Evolutionary conservation across 257 asterid genomes (phyloP).

Genomic region (Verbena officinalis): DNA sequence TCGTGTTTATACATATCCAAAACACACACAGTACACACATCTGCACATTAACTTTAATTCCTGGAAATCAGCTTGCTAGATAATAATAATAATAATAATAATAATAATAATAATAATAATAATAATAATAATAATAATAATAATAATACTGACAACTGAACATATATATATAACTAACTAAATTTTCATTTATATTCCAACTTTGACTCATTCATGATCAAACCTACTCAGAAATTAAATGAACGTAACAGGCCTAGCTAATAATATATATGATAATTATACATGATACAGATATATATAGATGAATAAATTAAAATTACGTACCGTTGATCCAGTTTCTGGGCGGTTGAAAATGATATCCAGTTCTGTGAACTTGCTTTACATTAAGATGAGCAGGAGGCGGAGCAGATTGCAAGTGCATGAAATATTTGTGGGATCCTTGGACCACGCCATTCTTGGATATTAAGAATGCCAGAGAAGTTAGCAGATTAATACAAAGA

Average conservation of each 20-base stretch:
- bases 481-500: background rate
- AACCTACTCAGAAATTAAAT: background rate
- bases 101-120: no score
- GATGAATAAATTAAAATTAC: no score
- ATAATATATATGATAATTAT: no score
- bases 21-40: background rate
- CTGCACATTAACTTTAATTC: background rate
- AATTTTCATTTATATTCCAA: background rate
- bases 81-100: no score
- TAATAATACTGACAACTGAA: background rate
- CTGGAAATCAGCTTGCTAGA: background rate
- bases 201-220: constrained; percentile 1
- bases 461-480: background rate
- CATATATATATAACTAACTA: background rate
- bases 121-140: no score
- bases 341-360: constrained; percentile 54
- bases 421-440: constrained; percentile 35
- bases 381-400: constrained; percentile 15
- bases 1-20: background rate
- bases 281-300: background rate
- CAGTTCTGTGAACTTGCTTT: constrained; percentile 41
- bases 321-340: constrained; percentile 60
- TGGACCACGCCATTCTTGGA: constrained; percentile 34
- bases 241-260: background rate
- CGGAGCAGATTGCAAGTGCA: constrained; percentile 32